phyloP scores from a whole-genome alignment of 2,329 filamentous ascomycete species.

The Uncinocarpus reesii region DNA sequence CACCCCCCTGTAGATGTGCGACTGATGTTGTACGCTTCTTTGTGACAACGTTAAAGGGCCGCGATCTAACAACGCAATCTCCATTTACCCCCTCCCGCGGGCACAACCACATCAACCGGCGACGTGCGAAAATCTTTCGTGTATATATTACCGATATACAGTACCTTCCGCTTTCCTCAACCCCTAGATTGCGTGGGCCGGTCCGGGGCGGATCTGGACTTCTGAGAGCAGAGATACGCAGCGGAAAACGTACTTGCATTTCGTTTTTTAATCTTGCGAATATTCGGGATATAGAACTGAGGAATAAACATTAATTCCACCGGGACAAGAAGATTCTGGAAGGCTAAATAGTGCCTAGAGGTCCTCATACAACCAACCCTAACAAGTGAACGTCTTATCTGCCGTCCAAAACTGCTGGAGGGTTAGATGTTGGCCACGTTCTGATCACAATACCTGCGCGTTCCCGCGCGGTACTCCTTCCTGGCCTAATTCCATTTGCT shows the following conservation, averaged over 20 bases:
- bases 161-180: neutral
- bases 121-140: constrained; percentile 5
- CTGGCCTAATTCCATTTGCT: constrained; percentile 1
- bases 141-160: constrained; percentile 11
- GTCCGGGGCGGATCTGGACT: constrained; percentile 1
- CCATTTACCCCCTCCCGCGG: neutral
- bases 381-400: neutral
- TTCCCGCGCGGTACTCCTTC: constrained; percentile 4
- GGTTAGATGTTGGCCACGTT: constrained; percentile 7
- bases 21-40: constrained; percentile 13
- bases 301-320: constrained; percentile 4
- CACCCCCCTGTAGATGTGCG: constrained; percentile 14
- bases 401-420: neutral
- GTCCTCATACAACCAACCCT: neutral
- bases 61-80: constrained; percentile 3
- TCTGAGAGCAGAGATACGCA: neutral
- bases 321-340: neutral
- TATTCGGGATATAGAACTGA: constrained; percentile 11
- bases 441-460: constrained; percentile 1
- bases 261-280: constrained; percentile 9
- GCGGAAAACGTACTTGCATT: too few species aligned
- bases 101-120: constrained; percentile 2
- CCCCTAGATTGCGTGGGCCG: constrained; percentile 5
- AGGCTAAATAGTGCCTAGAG: constrained; percentile 1
- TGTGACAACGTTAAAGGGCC: constrained; percentile 12